Conservation (phyloP, 257 asterid species). For the Oldenlandia corymbosa region DNA sequence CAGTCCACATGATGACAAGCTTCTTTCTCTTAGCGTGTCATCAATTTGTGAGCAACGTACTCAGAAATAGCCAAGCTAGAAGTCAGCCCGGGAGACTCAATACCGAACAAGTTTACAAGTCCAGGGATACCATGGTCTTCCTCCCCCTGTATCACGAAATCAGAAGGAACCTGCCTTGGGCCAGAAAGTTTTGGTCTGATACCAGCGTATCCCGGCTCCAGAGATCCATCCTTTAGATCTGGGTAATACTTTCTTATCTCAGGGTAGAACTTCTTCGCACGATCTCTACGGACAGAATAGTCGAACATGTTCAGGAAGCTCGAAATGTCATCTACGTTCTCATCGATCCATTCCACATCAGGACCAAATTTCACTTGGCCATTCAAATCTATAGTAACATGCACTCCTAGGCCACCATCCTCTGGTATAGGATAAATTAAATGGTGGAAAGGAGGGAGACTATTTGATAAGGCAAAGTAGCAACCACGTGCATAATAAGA, state of each 20-base stretch:
- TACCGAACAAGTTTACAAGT: conserved; percentile 9
- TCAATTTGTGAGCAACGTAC: conserved; percentile 5
- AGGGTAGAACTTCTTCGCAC: conserved; percentile 57
- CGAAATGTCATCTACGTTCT: conserved; percentile 60
- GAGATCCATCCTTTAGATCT: conserved; percentile 48
- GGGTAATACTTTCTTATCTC: conserved; percentile 77
- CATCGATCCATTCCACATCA: conserved; percentile 80
- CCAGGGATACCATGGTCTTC: conserved; percentile 4
- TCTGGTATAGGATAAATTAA: conserved; percentile 90
- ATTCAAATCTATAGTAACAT: conserved; percentile 76
- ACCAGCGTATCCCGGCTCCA: conserved; percentile 84
- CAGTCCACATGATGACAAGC: not conserved
- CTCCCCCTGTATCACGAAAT: conserved; percentile 53
- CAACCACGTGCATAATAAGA: conserved; percentile 85
- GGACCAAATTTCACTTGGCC: conserved; percentile 93
- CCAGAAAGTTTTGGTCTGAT: conserved; percentile 77
- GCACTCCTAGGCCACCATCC: conserved; percentile 95
- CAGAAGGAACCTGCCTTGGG: conserved; percentile 44
- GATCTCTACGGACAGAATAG: conserved; percentile 56
- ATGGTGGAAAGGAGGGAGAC: conserved; percentile 53
- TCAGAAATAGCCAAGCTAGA: conserved; percentile 5
- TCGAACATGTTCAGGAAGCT: conserved; percentile 74
- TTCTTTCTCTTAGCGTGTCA: not conserved
- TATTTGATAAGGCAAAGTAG: conserved; percentile 60
- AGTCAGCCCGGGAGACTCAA: conserved; percentile 4